Base-by-base conservation (phyloP, 1,284 basidiomycete species). In the Pascua guehoae region DNA sequence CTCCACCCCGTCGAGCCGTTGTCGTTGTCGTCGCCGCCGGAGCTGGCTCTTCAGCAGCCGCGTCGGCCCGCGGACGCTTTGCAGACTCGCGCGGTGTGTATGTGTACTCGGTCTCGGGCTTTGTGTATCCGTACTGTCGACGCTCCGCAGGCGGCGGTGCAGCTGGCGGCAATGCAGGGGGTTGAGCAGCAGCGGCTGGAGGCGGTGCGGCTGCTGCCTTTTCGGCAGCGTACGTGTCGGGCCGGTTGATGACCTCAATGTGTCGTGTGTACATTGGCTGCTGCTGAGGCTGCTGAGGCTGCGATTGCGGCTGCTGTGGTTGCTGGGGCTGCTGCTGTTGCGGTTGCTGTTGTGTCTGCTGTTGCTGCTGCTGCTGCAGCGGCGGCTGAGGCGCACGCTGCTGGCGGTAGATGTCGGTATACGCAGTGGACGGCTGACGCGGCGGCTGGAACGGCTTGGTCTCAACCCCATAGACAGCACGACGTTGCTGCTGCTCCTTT, bases 1-100 rank as follows among this genome's bases (percentile, higher is more conserved):
- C 63, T 50, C 55, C 53, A 32, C 24, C 24, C 4, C 24, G 24
- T 7, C 24, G 3, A 32, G 24, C 24, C 24, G 24, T 32, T 4
- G 24, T 32, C 24, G 24, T 32, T 32, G 24, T 32, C 24, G 24
- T 32, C 40, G n/a, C 32, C 18, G 52, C 37, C 32, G 53, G 54
- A 11, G 65, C 65, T 14, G 58, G 58, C 32, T 76, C 74, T 50
- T 76, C 73, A 12, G 73, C 66, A 0, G 71, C 72, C 8, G 69
- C 60, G 43, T 76, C 74, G 70, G 73, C 72, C 12, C 73, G 61
- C 7, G 71, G 66, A 41, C 74, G 64, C 57, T 72, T 73, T 3
- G 24, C 7, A 37, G 65, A 65, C 38, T 58, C 61, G 11, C 71
- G 58, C 2, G 70, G 69, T 2, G 63, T 64, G 51, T 74, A 73